Evolutionary conservation across 2,329 filamentous ascomycete genomes (phyloP).

Genomic region (Colletotrichum sp.): DNA sequence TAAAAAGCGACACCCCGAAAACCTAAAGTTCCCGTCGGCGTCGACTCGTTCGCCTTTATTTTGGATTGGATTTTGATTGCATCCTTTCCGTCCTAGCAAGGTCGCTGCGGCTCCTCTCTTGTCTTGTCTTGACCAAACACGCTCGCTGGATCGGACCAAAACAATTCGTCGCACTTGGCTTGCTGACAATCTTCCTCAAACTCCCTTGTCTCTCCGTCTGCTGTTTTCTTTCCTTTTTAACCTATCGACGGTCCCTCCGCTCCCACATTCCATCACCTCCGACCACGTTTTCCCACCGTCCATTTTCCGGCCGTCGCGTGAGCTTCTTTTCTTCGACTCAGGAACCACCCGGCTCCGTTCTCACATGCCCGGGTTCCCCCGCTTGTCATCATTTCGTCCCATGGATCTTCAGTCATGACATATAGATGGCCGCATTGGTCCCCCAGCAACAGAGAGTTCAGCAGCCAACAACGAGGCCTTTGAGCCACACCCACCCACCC

Average conservation of each 20-base stretch:
- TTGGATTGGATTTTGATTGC: neutral
- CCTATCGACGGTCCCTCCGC: neutral
- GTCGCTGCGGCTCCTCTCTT: neutral
- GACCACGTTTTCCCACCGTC: neutral
- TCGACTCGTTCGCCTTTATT: neutral
- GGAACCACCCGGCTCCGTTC: neutral
- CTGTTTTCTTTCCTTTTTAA: neutral
- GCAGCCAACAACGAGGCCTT: neutral
- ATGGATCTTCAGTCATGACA: constrained; percentile 16
- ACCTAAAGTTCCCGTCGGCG: neutral
- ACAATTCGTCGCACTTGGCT: neutral
- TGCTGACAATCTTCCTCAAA: neutral
- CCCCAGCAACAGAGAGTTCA: neutral
- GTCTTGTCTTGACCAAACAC: neutral
- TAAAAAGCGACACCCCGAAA: neutral
- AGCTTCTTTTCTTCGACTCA: neutral
- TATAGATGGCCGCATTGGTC: constrained; percentile 1
- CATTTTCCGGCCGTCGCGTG: neutral
- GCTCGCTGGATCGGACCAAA: neutral
- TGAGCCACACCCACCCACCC: neutral
- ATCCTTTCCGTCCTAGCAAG: constrained; percentile 1
- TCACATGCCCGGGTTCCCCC: constrained; percentile 10
- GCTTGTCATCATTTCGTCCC: constrained; percentile 13
- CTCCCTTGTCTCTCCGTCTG: neutral
- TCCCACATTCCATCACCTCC: neutral